These are phyloP conservation scores for Falciphora oryzae DNA, from an alignment of 2,329 filamentous ascomycete genomes.

Conservation along the genomic window DNA sequence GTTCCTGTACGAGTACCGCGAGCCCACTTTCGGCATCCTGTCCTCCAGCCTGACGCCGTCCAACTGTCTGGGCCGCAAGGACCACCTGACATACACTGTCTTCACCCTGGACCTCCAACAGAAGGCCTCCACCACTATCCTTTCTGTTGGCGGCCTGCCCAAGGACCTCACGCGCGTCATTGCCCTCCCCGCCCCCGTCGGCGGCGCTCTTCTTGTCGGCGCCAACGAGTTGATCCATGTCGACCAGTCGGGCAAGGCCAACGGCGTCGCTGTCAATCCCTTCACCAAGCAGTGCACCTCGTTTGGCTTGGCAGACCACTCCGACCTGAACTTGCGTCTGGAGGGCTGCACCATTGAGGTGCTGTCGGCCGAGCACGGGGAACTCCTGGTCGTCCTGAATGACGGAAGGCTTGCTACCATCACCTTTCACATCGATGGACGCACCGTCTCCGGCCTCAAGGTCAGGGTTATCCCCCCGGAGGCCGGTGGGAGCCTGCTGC, in stretches of 20 bases:
- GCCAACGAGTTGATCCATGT: conserved; percentile 90
- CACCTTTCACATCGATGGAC: conserved; percentile 80
- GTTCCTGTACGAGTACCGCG: conserved; percentile 94
- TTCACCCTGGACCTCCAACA: conserved; percentile 94
- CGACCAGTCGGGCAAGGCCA: conserved; percentile 90
- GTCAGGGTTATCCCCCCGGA: conserved; percentile 60
- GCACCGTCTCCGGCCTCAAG: conserved; percentile 83
- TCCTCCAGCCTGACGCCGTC: conserved; percentile 71
- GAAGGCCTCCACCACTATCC: conserved; percentile 83
- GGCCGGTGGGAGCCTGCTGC: conserved; percentile 57
- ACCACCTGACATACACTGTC: conserved; percentile 84
- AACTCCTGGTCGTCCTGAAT: conserved; percentile 76
- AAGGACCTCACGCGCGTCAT: conserved; percentile 82
- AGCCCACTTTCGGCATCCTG: conserved; percentile 93
- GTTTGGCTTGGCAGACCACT: conserved; percentile 83
- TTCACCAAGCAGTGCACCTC: conserved; percentile 78
- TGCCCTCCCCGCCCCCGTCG: conserved; percentile 77
- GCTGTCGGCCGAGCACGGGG: conserved; percentile 69
- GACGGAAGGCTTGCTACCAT: conserved; percentile 71
- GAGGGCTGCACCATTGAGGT: conserved; percentile 77
- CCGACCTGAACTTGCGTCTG: conserved; percentile 69
- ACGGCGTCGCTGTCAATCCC: conserved; percentile 86
- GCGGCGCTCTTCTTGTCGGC: conserved; percentile 81
- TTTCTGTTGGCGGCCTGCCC: conserved; percentile 79
- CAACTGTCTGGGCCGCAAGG: conserved; percentile 74